phyloP scores from a whole-genome alignment of 2,329 filamentous ascomycete species.

The Xylaria sp. region DNA sequence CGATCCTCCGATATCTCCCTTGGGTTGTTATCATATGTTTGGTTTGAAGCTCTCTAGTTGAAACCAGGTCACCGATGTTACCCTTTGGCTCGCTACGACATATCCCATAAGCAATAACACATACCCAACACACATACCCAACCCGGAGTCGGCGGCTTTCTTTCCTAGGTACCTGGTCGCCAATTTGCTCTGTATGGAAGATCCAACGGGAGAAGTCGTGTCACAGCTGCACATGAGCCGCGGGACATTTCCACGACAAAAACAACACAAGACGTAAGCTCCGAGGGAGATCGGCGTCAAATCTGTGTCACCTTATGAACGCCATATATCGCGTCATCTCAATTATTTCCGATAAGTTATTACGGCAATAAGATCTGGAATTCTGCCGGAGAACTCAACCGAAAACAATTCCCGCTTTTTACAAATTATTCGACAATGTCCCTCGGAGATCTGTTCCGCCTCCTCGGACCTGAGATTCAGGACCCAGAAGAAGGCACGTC shows the following conservation, averaged over 20 bases:
- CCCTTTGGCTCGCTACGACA: neutral
- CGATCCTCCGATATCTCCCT: neutral
- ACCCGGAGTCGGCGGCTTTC: no score
- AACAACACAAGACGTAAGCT: neutral
- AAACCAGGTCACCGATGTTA: neutral
- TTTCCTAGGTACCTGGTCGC: no score
- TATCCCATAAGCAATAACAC: no score
- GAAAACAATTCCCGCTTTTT: neutral
- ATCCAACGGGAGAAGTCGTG: neutral
- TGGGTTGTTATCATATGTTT: neutral
- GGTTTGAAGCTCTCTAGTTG: neutral
- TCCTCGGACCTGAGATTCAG: constrained; percentile 35
- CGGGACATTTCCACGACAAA: neutral
- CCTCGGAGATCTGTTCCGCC: constrained; percentile 28
- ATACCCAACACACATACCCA: no score
- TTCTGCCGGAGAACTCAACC: neutral
- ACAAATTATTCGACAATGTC: constrained; percentile 26
- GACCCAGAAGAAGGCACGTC: constrained; percentile 43
- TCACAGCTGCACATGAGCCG: neutral
- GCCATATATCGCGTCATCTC: constrained; percentile 5
- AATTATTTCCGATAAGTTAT: neutral
- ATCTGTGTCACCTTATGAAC: neutral
- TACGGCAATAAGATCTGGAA: constrained; percentile 20
- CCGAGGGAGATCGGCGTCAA: constrained; percentile 4
- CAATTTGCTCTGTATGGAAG: neutral